These are phyloP conservation scores for Oryza glaberrima DNA, from an alignment of 176 grass and related monocot genomes.

Conservation along the genomic window DNA sequence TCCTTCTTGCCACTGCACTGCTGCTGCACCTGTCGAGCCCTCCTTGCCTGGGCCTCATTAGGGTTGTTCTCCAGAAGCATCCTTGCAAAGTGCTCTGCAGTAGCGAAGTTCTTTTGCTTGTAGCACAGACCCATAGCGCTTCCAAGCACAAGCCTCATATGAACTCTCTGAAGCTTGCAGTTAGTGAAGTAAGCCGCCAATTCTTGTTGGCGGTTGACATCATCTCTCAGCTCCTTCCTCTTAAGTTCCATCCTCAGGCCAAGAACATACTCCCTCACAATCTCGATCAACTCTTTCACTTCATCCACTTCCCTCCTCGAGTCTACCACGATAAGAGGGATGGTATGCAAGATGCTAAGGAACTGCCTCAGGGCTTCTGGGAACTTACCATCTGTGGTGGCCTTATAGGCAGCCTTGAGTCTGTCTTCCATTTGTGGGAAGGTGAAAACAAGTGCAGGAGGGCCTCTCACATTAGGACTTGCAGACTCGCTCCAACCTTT, in stretches of 20 bases:
- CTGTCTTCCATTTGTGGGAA: conserved; percentile 93
- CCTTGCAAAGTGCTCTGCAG: conserved; percentile 77
- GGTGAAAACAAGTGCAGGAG: conserved; percentile 84
- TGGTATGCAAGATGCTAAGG: conserved; percentile 78
- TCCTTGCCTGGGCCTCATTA: conserved; percentile 72
- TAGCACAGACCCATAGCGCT: conserved; percentile 85
- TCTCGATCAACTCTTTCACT: conserved; percentile 93
- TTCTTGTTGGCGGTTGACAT: conserved; percentile 74
- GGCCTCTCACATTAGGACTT: conserved; percentile 88
- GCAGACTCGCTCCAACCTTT: conserved; percentile 89
- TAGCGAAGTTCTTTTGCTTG: conserved; percentile 71
- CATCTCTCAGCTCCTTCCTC: conserved; percentile 80
- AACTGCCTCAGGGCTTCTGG: conserved; percentile 85
- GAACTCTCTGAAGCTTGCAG: conserved; percentile 93
- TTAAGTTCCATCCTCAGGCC: conserved; percentile 90
- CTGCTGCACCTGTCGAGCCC: conserved; percentile 78
- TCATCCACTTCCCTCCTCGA: conserved; percentile 95
- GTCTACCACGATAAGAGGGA: conserved; percentile 85
- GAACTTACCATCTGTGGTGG: conserved; percentile 88
- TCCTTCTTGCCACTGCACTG: conserved; percentile 65
- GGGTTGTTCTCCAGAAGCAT: conserved; percentile 92
- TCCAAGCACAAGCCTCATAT: conserved; percentile 79
- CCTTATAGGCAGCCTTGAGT: conserved; percentile 84
- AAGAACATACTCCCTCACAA: conserved; percentile 85
- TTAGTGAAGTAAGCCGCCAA: conserved; percentile 97